Conservation (phyloP, 495 filamentous ascomycete genomes). For the Podospora sp. region DNA sequence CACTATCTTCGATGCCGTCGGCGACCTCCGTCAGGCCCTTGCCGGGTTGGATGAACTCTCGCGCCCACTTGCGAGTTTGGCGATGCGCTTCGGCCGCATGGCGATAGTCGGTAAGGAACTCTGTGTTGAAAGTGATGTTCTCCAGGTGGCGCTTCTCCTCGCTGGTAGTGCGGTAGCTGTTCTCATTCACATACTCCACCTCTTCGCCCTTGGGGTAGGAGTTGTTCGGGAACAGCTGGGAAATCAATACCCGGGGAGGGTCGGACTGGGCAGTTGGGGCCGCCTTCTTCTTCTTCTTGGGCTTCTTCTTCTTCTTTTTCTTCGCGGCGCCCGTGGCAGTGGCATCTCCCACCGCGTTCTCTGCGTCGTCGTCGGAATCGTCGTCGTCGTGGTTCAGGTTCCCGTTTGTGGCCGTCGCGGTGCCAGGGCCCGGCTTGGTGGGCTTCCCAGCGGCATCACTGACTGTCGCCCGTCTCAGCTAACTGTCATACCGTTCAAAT, state of each 20-base stretch:
- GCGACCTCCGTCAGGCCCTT: constrained; percentile 79
- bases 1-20: constrained; percentile 81
- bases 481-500: neutral
- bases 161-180: constrained; percentile 76
- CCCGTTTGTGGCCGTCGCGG: constrained; percentile 50
- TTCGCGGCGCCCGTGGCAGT: constrained; percentile 48
- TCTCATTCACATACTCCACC: constrained; percentile 75
- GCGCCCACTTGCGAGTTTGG: constrained; percentile 82
- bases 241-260: constrained; percentile 74
- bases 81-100: constrained; percentile 86
- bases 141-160: constrained; percentile 88
- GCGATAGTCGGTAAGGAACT: constrained; percentile 84
- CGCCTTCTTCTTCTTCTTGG: constrained; percentile 78
- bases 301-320: constrained; percentile 82
- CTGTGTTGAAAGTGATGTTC: constrained; percentile 66
- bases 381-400: constrained; percentile 66
- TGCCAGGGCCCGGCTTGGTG: constrained; percentile 49
- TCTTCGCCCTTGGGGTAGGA: constrained; percentile 81
- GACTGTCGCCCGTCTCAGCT: constrained; percentile 28
- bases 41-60: constrained; percentile 80
- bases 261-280: constrained; percentile 70
- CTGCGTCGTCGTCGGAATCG: constrained; percentile 67
- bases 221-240: constrained; percentile 73
- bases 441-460: constrained; percentile 53
- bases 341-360: constrained; percentile 39